These are phyloP conservation scores for Lepidium sativum DNA, from an alignment of 345 rosid species.

Conservation along the genomic window DNA sequence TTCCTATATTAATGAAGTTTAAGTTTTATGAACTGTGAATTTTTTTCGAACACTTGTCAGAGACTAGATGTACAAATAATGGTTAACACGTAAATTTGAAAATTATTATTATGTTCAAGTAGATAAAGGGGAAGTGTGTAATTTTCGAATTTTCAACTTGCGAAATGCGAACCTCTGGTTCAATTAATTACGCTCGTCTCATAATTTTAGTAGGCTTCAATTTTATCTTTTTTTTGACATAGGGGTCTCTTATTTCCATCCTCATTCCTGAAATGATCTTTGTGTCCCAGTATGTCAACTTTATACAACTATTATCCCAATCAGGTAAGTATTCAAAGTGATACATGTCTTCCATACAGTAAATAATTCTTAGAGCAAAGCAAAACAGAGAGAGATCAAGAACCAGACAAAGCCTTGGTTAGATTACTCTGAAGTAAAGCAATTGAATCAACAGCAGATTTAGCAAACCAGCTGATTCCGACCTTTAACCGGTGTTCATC, in stretches of 20 bases:
- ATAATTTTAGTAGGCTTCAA: no score
- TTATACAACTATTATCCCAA: background rate
- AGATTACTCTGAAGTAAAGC: constrained; percentile 64
- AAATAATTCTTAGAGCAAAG: background rate
- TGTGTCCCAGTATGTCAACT: background rate
- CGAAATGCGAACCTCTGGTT: no score
- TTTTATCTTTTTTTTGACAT: no score
- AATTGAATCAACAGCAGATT: constrained; percentile 68
- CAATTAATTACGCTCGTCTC: no score
- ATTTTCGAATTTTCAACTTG: no score
- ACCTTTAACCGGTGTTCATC: constrained; percentile 89
- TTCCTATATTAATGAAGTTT: no score
- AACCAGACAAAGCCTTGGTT: constrained; percentile 52
- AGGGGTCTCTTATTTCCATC: background rate
- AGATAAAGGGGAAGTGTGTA: no score
- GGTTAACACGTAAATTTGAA: no score
- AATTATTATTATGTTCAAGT: no score
- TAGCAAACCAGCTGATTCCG: constrained; percentile 84
- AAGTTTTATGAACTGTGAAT: no score
- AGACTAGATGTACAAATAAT: no score
- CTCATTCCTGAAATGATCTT: background rate
- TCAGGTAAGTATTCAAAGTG: background rate
- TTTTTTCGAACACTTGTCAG: no score
- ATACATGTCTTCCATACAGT: background rate
- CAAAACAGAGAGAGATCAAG: constrained; percentile 7